Conservation (phyloP, 1,284 basidiomycete species). For the Sporisorium graminicola region DNA sequence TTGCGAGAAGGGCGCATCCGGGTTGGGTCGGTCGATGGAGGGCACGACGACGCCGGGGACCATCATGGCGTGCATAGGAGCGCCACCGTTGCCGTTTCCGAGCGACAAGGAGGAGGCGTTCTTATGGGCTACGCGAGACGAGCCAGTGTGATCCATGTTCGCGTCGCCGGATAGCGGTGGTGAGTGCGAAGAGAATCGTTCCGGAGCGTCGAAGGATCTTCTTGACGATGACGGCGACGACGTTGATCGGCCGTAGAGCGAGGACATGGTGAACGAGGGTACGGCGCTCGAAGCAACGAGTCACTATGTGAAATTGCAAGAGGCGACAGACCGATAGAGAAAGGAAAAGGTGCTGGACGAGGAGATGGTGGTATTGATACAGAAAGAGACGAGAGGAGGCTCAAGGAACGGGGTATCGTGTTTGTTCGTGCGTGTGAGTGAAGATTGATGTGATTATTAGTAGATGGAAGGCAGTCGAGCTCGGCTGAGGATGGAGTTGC, state of each 20-base stretch:
- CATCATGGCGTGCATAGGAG: conserved; percentile 48
- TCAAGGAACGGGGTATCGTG: neutral
- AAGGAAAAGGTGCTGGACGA: neutral
- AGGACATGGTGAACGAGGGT: conserved; percentile 17
- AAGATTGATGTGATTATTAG: neutral
- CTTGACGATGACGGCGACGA: conserved; percentile 12
- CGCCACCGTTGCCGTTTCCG: conserved; percentile 11
- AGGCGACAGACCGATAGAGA: neutral
- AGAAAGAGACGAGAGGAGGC: neutral
- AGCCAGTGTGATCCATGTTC: neutral
- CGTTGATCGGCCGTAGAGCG: conserved; percentile 20
- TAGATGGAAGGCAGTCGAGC: neutral
- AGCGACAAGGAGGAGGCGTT: conserved; percentile 25
- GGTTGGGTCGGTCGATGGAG: conserved; percentile 18
- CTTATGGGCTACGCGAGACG: conserved; percentile 8
- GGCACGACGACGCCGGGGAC: conserved; percentile 32
- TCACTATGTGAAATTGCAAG: neutral
- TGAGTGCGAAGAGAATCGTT: conserved; percentile 12
- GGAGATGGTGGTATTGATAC: neutral
- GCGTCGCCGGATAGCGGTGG: conserved; percentile 1
- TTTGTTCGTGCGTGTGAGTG: neutral
- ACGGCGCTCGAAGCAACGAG: neutral
- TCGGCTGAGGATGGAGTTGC: neutral
- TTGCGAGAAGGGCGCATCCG: conserved; percentile 36
- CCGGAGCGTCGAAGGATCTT: conserved; percentile 16